phyloP scores from a whole-genome alignment of 225 moss, liverwort and hornwort species.

The Pleurozium schreberi region DNA sequence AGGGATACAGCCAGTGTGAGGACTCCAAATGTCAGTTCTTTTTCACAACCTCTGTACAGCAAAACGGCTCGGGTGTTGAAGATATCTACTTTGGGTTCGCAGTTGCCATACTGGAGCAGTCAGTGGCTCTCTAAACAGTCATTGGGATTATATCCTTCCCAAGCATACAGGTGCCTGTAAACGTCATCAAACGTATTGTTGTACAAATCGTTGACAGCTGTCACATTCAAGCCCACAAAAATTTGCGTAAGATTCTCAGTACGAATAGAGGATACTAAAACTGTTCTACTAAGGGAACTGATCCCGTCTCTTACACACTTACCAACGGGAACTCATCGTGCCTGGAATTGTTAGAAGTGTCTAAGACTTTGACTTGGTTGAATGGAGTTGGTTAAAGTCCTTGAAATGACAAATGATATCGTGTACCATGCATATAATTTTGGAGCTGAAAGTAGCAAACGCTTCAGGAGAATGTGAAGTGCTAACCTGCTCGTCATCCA shows the following conservation, averaged over 20 bases:
- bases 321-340: neutral
- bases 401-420: neutral
- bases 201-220: constrained; percentile 75
- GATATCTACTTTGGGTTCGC: neutral
- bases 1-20: neutral
- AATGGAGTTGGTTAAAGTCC: neutral
- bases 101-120: neutral
- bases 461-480: neutral
- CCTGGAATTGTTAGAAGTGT: neutral
- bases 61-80: neutral
- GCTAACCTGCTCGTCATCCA: constrained; percentile 63
- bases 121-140: constrained; percentile 9
- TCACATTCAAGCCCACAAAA: constrained; percentile 3
- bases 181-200: constrained; percentile 85
- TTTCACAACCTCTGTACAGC: constrained; percentile 20
- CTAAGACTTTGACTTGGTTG: neutral
- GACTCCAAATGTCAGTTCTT: constrained; percentile 4
- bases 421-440: neutral
- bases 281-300: neutral
- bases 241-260: neutral
- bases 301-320: neutral
- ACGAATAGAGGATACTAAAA: neutral
- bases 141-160: constrained; percentile 65
- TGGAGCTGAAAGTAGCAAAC: neutral
- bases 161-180: constrained; percentile 80